Evolutionary conservation across 1,139 yeast genomes (phyloP).

Genomic region (Candida tetrigidarum): DNA sequence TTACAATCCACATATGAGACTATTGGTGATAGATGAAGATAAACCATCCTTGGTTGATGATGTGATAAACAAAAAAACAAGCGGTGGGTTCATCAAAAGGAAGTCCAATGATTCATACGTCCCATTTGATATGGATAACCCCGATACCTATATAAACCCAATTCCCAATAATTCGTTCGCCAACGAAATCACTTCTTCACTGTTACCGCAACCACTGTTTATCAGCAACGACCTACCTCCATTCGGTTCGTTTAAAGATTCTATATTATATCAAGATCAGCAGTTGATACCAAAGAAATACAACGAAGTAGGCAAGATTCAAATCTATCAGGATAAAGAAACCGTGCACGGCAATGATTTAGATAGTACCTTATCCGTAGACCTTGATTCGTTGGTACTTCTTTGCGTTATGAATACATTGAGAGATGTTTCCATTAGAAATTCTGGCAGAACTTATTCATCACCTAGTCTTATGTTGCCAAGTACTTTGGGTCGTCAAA

Average conservation of each 20-base stretch:
- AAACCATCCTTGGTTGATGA: slow-evolving; percentile 43
- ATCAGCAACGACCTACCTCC: slow-evolving; percentile 44
- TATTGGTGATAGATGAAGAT: slow-evolving; percentile 37
- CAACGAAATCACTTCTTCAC: slow-evolving; percentile 6
- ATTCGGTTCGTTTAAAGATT: slow-evolving; percentile 41
- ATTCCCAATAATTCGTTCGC: slow-evolving; percentile 27
- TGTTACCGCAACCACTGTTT: slow-evolving; percentile 17
- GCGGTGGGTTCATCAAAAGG: slow-evolving; percentile 29
- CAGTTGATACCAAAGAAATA: slow-evolving; percentile 37
- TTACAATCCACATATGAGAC: slow-evolving; percentile 40
- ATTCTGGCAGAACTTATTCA: slow-evolving; percentile 21
- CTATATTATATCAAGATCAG: slow-evolving; percentile 24
- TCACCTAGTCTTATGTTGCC: neutral
- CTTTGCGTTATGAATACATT: slow-evolving; percentile 34
- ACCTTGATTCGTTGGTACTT: slow-evolving; percentile 37
- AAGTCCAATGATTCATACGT: slow-evolving; percentile 8
- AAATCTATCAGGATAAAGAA: slow-evolving; percentile 36
- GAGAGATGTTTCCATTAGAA: slow-evolving; percentile 36
- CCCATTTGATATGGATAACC: slow-evolving; percentile 15
- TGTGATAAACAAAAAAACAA: slow-evolving; percentile 34
- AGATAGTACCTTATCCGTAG: slow-evolving; percentile 38
- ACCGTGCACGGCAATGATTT: slow-evolving; percentile 13
- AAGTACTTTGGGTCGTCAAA: neutral
- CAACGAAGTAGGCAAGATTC: slow-evolving; percentile 39
- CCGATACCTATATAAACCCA: slow-evolving; percentile 31